Percentiles rank a stretch among this genome's conserved stretches.
phyloP scores from a whole-genome alignment of 2,329 filamentous ascomycete species.

The Thielaviopsis punctulata region DNA sequence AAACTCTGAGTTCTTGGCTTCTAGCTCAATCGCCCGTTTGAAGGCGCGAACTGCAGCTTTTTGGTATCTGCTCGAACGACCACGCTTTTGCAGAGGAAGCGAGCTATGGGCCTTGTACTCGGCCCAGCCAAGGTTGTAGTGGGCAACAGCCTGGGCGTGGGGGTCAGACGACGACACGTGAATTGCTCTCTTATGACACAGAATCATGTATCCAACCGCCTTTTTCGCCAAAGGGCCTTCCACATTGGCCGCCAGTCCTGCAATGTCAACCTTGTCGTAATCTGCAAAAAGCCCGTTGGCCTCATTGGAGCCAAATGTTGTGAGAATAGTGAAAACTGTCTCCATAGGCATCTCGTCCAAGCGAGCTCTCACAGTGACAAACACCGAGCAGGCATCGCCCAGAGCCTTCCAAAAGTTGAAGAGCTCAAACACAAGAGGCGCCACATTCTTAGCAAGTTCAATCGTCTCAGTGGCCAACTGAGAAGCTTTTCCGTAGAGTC shows the following conservation, averaged over 20 bases:
- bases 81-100: conserved; percentile 32
- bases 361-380: conserved; percentile 51
- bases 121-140: conserved; percentile 93
- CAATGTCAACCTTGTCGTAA: conserved; percentile 44
- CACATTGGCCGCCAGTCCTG: conserved; percentile 19
- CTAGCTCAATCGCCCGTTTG: conserved; percentile 88
- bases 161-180: conserved; percentile 52
- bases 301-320: conserved; percentile 30
- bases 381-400: conserved; percentile 74
- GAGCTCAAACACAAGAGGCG: conserved; percentile 43
- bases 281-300: conserved; percentile 35
- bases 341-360: conserved; percentile 47
- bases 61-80: conserved; percentile 49
- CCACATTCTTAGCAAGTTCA: conserved; percentile 45
- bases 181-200: conserved; percentile 79
- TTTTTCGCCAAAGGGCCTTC: conserved; percentile 33
- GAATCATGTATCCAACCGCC: conserved; percentile 53
- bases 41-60: conserved; percentile 77
- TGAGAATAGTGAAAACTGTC: conserved; percentile 40
- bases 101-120: conserved; percentile 68
- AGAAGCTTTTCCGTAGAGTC: conserved; percentile 69
- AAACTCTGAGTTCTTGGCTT: conserved; percentile 86
- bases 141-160: conserved; percentile 85
- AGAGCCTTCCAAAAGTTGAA: conserved; percentile 95
- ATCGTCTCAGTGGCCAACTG: conserved; percentile 55